These are phyloP conservation scores for Chaetomiaceae sp. DNA, from an alignment of 2,329 filamentous ascomycete genomes.

Conservation along the genomic window DNA sequence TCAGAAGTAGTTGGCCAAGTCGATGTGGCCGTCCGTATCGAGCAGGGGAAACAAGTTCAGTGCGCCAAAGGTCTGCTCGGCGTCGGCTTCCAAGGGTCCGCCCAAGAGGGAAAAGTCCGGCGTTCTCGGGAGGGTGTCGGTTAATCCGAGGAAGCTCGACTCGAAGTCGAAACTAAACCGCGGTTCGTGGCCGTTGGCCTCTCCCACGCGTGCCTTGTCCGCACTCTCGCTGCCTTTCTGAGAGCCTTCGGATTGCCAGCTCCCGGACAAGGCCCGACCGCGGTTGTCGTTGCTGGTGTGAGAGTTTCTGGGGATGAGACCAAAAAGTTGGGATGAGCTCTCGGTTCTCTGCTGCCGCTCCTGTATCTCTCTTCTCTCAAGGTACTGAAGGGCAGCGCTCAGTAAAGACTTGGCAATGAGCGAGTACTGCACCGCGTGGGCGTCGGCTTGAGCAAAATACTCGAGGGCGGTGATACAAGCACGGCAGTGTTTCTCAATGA, in stretches of 20 bases:
- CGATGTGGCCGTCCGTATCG: slow-evolving; percentile 49
- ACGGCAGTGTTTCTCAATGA: slow-evolving; percentile 46
- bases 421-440: slow-evolving; percentile 49
- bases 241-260: neutral
- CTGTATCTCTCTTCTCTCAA: slow-evolving; percentile 44
- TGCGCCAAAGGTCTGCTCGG: slow-evolving; percentile 39
- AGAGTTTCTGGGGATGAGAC: slow-evolving; percentile 38
- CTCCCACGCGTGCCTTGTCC: slow-evolving; percentile 6
- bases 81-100: slow-evolving; percentile 35
- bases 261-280: neutral
- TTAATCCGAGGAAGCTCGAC: slow-evolving; percentile 29
- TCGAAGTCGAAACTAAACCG: slow-evolving; percentile 25
- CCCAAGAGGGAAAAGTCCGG: slow-evolving; percentile 39
- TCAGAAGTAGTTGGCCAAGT: slow-evolving; percentile 40
- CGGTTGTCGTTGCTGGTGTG: neutral
- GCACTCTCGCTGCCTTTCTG: neutral
- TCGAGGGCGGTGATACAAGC: slow-evolving; percentile 45
- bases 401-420: slow-evolving; percentile 50
- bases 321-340: slow-evolving; percentile 48
- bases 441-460: slow-evolving; percentile 45
- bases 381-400: slow-evolving; percentile 40
- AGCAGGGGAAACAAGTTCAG: slow-evolving; percentile 49
- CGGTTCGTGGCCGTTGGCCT: slow-evolving; percentile 8
- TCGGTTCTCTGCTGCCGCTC: slow-evolving; percentile 45
- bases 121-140: slow-evolving; percentile 36